Evolutionary conservation across 768 basidiomycete genomes (phyloP).

Genomic region (Suillus placidus): DNA sequence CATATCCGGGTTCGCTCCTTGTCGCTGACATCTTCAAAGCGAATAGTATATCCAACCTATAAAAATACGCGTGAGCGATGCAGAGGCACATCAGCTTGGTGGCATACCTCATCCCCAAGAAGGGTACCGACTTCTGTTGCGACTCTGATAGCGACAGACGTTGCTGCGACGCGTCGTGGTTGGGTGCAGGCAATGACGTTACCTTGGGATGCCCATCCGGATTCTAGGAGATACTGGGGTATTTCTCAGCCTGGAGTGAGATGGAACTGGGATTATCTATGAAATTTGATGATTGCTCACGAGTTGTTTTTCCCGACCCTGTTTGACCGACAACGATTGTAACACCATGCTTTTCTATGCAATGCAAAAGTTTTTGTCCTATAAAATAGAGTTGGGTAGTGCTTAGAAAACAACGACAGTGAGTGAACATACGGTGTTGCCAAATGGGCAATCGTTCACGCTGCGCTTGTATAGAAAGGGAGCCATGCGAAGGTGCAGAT

Average conservation of each 20-base stretch:
- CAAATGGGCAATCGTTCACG: constrained; percentile 86
- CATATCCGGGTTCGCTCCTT: constrained; percentile 86
- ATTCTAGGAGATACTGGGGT: constrained; percentile 92
- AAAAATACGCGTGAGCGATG: constrained; percentile 25
- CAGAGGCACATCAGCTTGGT: neutral
- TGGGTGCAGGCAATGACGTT: constrained; percentile 92
- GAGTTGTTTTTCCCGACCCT: constrained; percentile 97
- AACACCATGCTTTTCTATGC: constrained; percentile 81
- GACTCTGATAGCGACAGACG: constrained; percentile 89
- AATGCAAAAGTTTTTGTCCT: constrained; percentile 83
- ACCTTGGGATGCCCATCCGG: constrained; percentile 87
- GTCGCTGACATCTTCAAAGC: constrained; percentile 91
- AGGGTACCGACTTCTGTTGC: constrained; percentile 89
- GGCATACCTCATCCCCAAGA: constrained; percentile 83
- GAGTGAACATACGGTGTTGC: constrained; percentile 69
- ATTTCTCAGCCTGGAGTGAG: constrained; percentile 59
- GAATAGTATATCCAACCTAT: constrained; percentile 96
- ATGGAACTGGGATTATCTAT: constrained; percentile 5
- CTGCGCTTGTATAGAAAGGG: constrained; percentile 70
- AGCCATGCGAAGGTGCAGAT: constrained; percentile 57
- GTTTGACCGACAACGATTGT: constrained; percentile 93
- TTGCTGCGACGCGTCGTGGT: constrained; percentile 91
- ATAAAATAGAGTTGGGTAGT: constrained; percentile 9
- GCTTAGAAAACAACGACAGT: neutral
- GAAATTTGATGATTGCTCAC: constrained; percentile 47